Base-by-base conservation (phyloP, 495 filamentous ascomycete genomes). In the Penicillium canescens region DNA sequence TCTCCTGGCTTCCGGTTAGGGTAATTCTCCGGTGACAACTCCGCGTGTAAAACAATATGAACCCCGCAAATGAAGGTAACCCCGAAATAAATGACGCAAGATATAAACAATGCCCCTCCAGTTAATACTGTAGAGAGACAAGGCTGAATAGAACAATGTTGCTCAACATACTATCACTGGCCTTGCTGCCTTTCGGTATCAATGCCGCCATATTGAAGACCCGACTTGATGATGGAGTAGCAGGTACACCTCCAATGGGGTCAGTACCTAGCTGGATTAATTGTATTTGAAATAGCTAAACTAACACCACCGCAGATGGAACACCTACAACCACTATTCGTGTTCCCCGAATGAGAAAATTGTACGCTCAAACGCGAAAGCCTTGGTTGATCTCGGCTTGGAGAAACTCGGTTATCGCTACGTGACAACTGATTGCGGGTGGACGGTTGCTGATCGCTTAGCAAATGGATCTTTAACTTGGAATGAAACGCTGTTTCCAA, bases 351-450 rank as follows among this genome's bases (percentile, higher is more conserved):
- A 67, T 40, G 77, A 82, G 46, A 50, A 59, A 0, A 77, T 78
- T 20, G 75, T 83, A 16, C 67, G 75, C 24, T 69, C 70, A 21
- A 83, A 81, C 51, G 78, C 82, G 4, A 62, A 81, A 54, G 81
- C 78, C n/a, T 58, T 85, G 7, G 72, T 82, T 1, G 77, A 79
- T 52, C 65, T 80, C 5, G 80, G 78, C 1, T 72, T 85, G 3
- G 69, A 68, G 0, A 60, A 66, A 12, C 62, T 81, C 0, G 80
- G 82, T 18, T 84, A 85, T 46, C 65, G 69, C 36, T 78, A 77
- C 50, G 79, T 82, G n/a, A 81, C 79, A 1, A 75, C 74, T 0
- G 82, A 85, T 57, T 84, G 80, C 50, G 82, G 81, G 13, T 84
- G 80, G 82, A 76, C 72, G 6, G 60, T 75, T 3, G 59, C 64